These are phyloP conservation scores for Leccinum truebloodii DNA, from an alignment of 768 basidiomycete species.

Conservation along the genomic window DNA sequence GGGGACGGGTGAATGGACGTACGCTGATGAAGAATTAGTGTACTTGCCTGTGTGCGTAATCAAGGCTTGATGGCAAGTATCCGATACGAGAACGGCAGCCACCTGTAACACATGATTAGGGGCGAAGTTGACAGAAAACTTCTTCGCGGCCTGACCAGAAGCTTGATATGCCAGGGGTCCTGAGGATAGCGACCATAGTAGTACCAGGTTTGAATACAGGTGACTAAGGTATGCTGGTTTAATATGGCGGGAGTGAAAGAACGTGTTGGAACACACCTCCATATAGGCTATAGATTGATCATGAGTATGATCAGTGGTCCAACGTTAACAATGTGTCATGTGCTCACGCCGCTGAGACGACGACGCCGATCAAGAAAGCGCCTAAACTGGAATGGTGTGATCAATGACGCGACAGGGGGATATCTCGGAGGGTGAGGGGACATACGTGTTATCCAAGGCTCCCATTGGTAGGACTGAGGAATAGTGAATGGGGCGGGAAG, in stretches of 20 bases:
- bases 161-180: constrained; percentile 53
- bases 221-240: constrained; percentile 40
- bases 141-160: constrained; percentile 39
- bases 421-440: not conserved
- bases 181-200: constrained; percentile 51
- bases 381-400: constrained; percentile 43
- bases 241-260: constrained; percentile 5
- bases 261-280: constrained; percentile 41
- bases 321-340: constrained; percentile 7
- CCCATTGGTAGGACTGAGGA: constrained; percentile 13
- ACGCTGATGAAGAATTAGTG: not conserved
- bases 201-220: constrained; percentile 57
- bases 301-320: not conserved
- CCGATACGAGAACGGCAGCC: constrained; percentile 50
- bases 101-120: constrained; percentile 39
- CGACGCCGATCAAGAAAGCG: constrained; percentile 55
- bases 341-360: constrained; percentile 52
- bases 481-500: not conserved
- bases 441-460: constrained; percentile 42
- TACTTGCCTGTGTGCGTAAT: constrained; percentile 54
- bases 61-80: constrained; percentile 56
- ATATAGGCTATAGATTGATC: constrained; percentile 42
- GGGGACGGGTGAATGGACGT: not conserved
- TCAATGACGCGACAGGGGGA: constrained; percentile 1
- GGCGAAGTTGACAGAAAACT: not conserved